Evolutionary conservation across 176 grass and related monocot species (phyloP).

Genomic region (Aechmea fasciata): DNA sequence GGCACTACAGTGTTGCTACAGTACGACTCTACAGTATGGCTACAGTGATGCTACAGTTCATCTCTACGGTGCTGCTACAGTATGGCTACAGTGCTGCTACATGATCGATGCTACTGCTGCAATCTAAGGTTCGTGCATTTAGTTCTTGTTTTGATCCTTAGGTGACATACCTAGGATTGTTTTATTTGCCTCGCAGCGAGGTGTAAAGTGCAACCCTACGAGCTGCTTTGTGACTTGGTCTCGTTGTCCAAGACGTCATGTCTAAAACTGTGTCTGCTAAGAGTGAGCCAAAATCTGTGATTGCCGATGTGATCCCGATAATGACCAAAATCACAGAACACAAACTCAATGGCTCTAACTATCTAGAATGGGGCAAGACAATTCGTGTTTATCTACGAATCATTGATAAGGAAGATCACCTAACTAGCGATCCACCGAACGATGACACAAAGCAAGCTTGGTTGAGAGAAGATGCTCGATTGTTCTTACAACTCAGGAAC

Average conservation of each 20-base stretch:
- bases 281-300: neutral
- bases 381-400: neutral
- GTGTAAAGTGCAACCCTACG: no score
- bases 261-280: neutral
- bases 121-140: no score
- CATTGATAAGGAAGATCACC: slow-evolving; percentile 4
- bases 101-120: no score
- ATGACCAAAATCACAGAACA: neutral
- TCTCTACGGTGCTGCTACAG: no score
- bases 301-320: neutral
- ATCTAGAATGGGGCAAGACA: slow-evolving; percentile 3
- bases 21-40: no score
- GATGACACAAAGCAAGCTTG: neutral
- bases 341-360: slow-evolving; percentile 4
- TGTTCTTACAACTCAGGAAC: slow-evolving; percentile 1
- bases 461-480: neutral
- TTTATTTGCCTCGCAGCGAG: no score
- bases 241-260: neutral
- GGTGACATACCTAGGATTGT: no score
- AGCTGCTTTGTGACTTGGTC: no score
- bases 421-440: neutral
- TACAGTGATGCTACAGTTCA: no score
- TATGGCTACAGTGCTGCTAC: no score
- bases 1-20: no score
- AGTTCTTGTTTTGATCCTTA: no score